phyloP scores from a whole-genome alignment of 768 basidiomycete genomes.

The Mycena galericulata region DNA sequence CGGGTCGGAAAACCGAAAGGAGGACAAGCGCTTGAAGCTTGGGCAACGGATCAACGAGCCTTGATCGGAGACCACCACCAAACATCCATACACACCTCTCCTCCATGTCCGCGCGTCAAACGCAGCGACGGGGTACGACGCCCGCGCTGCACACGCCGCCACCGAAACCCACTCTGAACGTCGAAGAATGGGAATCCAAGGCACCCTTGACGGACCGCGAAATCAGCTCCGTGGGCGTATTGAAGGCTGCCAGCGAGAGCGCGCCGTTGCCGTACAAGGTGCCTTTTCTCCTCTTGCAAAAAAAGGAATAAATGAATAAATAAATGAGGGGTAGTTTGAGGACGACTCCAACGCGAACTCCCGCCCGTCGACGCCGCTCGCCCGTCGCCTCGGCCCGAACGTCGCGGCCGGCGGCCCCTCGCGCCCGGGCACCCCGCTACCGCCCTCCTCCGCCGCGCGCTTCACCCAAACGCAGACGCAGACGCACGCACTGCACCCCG shows the following conservation, averaged over 20 bases:
- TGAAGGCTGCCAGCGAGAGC: conserved; percentile 73
- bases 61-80: too few relatives aligned
- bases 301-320: too few relatives aligned
- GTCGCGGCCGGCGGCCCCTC: conserved; percentile 37
- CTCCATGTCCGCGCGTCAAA: conserved; percentile 20
- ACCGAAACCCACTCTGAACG: conserved; percentile 61
- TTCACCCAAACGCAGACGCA: conserved; percentile 33
- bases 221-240: conserved; percentile 68
- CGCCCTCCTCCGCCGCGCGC: background rate
- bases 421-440: conserved; percentile 30
- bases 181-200: conserved; percentile 94
- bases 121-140: conserved; percentile 23
- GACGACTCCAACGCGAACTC: conserved; percentile 43
- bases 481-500: conserved; percentile 75
- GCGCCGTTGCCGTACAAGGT: conserved; percentile 84
- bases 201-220: conserved; percentile 82
- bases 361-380: conserved; percentile 52
- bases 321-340: conserved; percentile 35
- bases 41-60: too few relatives aligned
- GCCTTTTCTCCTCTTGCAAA: conserved; percentile 14
- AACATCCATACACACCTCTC: too few relatives aligned
- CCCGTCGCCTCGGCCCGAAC: conserved; percentile 27
- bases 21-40: too few relatives aligned
- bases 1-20: too few relatives aligned
- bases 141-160: conserved; percentile 33